Percentiles rank a stretch among this genome's conserved stretches.
Evolutionary conservation across 306 rosid genomes (phyloP).

Genomic region (Abrus precatorius): DNA sequence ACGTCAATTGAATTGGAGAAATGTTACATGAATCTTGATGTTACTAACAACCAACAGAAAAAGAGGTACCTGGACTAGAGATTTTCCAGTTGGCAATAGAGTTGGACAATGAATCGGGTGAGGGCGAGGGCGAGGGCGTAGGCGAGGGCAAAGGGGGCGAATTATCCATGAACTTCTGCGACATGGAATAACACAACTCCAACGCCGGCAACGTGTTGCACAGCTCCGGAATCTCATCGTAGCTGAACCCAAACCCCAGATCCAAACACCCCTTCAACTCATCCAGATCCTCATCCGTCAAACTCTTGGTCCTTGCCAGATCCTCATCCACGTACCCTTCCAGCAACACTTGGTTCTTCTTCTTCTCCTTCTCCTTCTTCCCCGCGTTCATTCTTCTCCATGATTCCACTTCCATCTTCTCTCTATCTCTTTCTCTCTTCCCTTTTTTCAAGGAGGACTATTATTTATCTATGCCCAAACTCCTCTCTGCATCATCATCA

Average conservation of each 20-base stretch:
- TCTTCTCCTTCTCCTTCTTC: constrained; percentile 30
- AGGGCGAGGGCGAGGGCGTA: no score
- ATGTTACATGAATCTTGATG: no score
- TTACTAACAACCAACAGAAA: no score
- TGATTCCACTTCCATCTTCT: constrained; percentile 37
- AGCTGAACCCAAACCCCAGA: constrained; percentile 91
- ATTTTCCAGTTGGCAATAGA: constrained; percentile 84
- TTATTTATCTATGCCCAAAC: constrained; percentile 24
- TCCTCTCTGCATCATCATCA: background rate
- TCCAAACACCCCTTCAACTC: constrained; percentile 89
- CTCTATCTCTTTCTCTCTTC: background rate
- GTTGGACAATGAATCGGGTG: constrained; percentile 40
- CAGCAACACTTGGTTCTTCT: constrained; percentile 70
- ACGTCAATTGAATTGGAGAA: no score
- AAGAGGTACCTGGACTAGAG: constrained; percentile 75
- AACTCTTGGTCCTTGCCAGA: constrained; percentile 71
- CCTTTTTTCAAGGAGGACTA: background rate
- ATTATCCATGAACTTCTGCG: constrained; percentile 63
- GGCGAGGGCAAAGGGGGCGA: background rate
- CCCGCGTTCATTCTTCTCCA: constrained; percentile 58
- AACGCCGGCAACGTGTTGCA: constrained; percentile 90
- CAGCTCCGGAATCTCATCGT: constrained; percentile 88
- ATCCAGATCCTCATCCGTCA: constrained; percentile 85
- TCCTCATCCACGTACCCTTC: constrained; percentile 79
- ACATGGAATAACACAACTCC: constrained; percentile 85